These are phyloP conservation scores for Candolleomyces aberdarensis DNA, from an alignment of 768 basidiomycete species.

Conservation along the genomic window DNA sequence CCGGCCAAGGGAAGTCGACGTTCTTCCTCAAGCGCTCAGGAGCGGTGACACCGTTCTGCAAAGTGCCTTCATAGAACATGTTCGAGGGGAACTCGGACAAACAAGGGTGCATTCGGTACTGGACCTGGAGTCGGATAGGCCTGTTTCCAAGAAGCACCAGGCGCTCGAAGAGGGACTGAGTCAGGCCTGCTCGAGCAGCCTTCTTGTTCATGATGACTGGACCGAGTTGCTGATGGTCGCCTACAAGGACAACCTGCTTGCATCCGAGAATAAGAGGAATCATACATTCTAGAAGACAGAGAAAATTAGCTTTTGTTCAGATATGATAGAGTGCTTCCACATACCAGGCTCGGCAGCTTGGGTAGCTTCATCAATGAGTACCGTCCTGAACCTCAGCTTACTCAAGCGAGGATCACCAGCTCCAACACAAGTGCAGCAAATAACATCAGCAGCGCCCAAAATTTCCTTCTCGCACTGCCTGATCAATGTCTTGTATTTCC, in stretches of 20 bases:
- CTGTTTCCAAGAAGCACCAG: conserved; percentile 93
- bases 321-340: conserved; percentile 11
- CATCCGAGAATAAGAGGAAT: conserved; percentile 97
- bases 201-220: conserved; percentile 99
- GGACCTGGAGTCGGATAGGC: conserved; percentile 97
- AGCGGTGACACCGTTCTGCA: conserved; percentile 99
- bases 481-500: conserved; percentile 96
- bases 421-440: conserved; percentile 97
- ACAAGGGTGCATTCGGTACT: conserved; percentile 99
- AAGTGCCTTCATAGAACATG: conserved; percentile 99
- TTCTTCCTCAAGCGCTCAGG: conserved; percentile 97
- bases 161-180: conserved; percentile 97
- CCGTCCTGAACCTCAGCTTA: conserved; percentile 98
- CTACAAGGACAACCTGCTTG: conserved; percentile 97
- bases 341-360: conserved; percentile 95
- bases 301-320: too few relatives aligned
- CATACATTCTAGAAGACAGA: conserved; percentile 79
- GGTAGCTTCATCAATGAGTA: conserved; percentile 97
- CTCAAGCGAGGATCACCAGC: conserved; percentile 94
- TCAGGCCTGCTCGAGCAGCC: conserved; percentile 96
- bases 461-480: conserved; percentile 98
- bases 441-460: conserved; percentile 90
- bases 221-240: conserved; percentile 95
- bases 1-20: conserved; percentile 99
- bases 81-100: conserved; percentile 99